Conservation (phyloP, 768 basidiomycete species). For the Albatrellus ellisii region DNA sequence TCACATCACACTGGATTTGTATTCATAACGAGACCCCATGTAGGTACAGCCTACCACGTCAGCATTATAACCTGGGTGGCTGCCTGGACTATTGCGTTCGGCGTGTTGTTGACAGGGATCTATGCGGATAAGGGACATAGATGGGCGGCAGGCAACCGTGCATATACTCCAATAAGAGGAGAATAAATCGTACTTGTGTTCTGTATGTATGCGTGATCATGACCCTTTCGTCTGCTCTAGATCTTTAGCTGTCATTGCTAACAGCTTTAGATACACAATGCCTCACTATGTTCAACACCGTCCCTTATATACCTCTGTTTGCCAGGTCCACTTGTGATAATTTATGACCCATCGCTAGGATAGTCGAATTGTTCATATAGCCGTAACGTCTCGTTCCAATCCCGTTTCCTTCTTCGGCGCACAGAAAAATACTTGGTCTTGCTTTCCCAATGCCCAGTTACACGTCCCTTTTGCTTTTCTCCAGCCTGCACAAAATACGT, state of each 20-base stretch:
- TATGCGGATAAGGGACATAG: conserved; percentile 45
- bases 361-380: conserved; percentile 78
- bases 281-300: background rate
- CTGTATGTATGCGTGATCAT: no score
- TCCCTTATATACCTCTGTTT: no score
- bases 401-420: conserved; percentile 64
- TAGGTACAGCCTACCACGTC: conserved; percentile 48
- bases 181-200: background rate
- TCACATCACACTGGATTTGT: background rate
- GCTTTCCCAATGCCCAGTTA: conserved; percentile 56
- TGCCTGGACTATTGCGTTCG: conserved; percentile 36
- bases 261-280: conserved; percentile 3
- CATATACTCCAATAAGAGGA: conserved; percentile 32
- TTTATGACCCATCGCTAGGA: conserved; percentile 37
- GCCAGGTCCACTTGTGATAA: no score
- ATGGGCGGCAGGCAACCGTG: conserved; percentile 72
- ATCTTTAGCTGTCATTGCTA: background rate
- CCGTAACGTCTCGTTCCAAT: conserved; percentile 81
- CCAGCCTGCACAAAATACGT: conserved; percentile 41
- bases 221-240: no score
- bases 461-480: conserved; percentile 59
- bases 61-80: conserved; percentile 50
- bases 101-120: conserved; percentile 48
- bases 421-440: conserved; percentile 69
- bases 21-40: background rate